A percentile compares a stretch with the other conserved stretches of the same genome.
Evolutionary conservation across 2,329 filamentous ascomycete genomes (phyloP).

Genomic region (Stromatinia cepivora): DNA sequence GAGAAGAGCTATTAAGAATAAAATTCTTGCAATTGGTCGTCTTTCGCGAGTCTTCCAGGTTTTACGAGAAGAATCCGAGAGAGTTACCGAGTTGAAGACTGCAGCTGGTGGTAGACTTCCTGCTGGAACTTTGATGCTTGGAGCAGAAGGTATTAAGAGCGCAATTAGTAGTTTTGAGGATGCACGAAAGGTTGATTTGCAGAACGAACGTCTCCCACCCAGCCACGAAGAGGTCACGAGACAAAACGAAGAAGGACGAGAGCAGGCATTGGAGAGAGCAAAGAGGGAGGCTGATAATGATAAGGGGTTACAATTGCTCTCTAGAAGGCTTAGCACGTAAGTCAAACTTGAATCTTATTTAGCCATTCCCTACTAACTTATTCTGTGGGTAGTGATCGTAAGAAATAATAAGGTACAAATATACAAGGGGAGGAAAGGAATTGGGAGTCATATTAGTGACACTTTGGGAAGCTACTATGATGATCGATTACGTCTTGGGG

Average conservation of each 20-base stretch:
- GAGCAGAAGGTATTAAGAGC: constrained; percentile 97
- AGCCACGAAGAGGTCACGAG: constrained; percentile 87
- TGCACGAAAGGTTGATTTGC: constrained; percentile 91
- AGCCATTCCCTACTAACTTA: constrained; percentile 15
- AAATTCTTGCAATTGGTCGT: constrained; percentile 95
- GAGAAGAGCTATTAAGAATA: constrained; percentile 97
- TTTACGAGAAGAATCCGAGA: constrained; percentile 92
- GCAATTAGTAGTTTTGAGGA: constrained; percentile 97
- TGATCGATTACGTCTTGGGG: constrained; percentile 17
- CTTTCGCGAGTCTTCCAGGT: constrained; percentile 98
- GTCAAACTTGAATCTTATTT: constrained; percentile 42
- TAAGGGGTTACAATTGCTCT: constrained; percentile 79
- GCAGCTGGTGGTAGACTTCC: constrained; percentile 89
- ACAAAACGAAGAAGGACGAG: constrained; percentile 77
- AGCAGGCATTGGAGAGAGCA: constrained; percentile 82
- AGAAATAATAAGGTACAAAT: constrained; percentile 29
- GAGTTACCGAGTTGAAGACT: constrained; percentile 96
- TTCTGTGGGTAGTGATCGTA: constrained; percentile 31
- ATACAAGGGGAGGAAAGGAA: neutral
- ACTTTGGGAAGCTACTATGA: constrained; percentile 20
- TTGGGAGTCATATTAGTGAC: constrained; percentile 7
- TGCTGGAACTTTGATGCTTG: constrained; percentile 94
- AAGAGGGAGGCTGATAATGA: constrained; percentile 90
- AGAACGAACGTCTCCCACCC: constrained; percentile 93
- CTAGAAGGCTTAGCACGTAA: constrained; percentile 94